Evolutionary conservation across 2,329 filamentous ascomycete species (phyloP), one percentile per base, ranked within the genome.

Genomic region (Fusarium euwallaceae): DNA sequence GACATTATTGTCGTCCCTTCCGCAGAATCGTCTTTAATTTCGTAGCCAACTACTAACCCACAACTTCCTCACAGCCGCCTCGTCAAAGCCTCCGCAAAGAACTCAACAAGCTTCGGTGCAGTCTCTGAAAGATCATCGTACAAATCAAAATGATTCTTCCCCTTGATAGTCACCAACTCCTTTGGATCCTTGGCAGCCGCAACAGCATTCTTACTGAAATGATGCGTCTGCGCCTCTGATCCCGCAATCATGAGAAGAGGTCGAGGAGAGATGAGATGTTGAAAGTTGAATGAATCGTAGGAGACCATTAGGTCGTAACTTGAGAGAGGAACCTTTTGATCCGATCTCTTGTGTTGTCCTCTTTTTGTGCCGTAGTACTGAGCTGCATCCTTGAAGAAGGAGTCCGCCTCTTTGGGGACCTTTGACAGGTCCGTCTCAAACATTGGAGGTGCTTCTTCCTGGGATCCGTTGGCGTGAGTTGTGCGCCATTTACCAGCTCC

Each of bases 101-200:
- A 58, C 29, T 24, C 53, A 2, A 58, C 53, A n/a, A 58, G 27
- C 6, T 58, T 58, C n/a, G 53, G 53, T 2, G 6, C 53, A 20
- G 53, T 58, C 53, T 58, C 53, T 16, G 27, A 32, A 58, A 58
- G 53, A 37, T 58, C 53, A 24, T 58, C 53, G 16, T 58, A 58
- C n/a, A 58, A 34, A 24, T 58, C 53, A 58, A 58, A 58, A 58
- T 58, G 53, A 37, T 58, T 58, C 53, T 37, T 58, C 4, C 53
- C 53, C 12, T 58, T 36, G 6, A 58, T 22, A 32, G 53, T 58
- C 6, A 58, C n/a, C 17, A 58, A 14, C n/a, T 58, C 53, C 53
- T 58, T 58, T 2, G 53, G 53, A n/a, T 58, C 53, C 53, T 55
- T 55, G 10, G 51, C 51, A n/a, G 51, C 51, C 17, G 27, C 51